Base-by-base conservation (phyloP, 441 rosid species). In the Pelargonium citronellum region DNA sequence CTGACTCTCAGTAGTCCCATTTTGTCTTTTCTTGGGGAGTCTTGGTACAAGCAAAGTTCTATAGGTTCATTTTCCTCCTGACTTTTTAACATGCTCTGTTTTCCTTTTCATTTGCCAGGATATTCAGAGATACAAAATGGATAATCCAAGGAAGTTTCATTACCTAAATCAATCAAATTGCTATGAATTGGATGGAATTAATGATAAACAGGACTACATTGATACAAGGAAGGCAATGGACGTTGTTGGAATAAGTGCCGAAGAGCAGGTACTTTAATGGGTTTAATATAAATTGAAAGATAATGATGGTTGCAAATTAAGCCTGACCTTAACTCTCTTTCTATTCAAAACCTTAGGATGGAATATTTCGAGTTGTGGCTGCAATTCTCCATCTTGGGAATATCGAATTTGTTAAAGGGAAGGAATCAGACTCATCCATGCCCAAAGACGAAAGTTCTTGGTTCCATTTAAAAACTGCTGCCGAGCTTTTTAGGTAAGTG, bases 351-450 rank as follows among this genome's bases (percentile, higher is more conserved):
- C 71, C 44, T 13, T 79, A 95, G 99, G 96, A 95, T 79, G 96
- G 83, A 16, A 86, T 95, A 77, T 95, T 95, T 71, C 89, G 89
- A 39, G 89, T 91, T 77, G 95, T 95, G 74, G 99, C 99, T 72
- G 97, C 97, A 73, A 86, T 95, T 78, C 91, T 95, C 69, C 99
- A 95, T 86, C 84, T 95, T 69, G 99, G 99, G 55, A 95, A 95
- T 75, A 76, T 91, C 61, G 92, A 90, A 77, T 92, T 95, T 77
- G 82, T 76, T n/a, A 95, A 89, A 84, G 92, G 90, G 51, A 86
- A 82, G 58, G 99, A 95, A 73, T 44, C 78, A 46, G 99, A 92
- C 83, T 86, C 89, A 73, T 83, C 97, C 62, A 76, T 80, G 76
- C 97, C 97, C 1, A 90, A 87, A 76, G 97, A 95, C 73, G 95